Evolutionary conservation across 1,139 yeast genomes (phyloP), one percentile per base, ranked within the genome.

Genomic region (Yamadazyma epiphylla): DNA sequence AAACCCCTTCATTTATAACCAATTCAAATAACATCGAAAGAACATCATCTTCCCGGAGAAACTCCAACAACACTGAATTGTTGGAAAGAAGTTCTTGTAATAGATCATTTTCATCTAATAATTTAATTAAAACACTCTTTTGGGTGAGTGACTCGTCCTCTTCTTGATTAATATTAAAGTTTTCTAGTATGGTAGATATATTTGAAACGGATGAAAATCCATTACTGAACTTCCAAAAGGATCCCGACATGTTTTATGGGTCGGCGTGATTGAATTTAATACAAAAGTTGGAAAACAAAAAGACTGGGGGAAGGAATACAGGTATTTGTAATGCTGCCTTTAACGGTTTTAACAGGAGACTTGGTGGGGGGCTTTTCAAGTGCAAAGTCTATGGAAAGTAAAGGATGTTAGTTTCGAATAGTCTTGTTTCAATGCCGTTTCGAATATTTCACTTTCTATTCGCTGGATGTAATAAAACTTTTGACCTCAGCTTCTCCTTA

Each of bases 211-310:
- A 77, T 30, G 88, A 76, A 55, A 84, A 84, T 41, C 87, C 91
- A 55, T 81, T 84, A 34, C 89, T 86, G 58, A 86, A 84, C 56
- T 86, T 82, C 97, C 97, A 89, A 58, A 88, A 89, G 26, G 91
- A 75, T 20, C 85, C 83, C 3, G 89, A 80, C 91, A 81, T 81
- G n/a, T 22, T 8, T 8, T 13, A 17, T 17, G n/a, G n/a, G n/a
- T n/a, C n/a, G n/a, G n/a, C n/a, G n/a, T n/a, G n/a, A 20, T 12
- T 20, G 13, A 21, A 21, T 22, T 7, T 22, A 11, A 13, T 16
- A 15, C 13, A 13, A 15, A 22, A 13, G 8, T 13, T 11, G 5
- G 6, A 13, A 13, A 22, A 22, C 9, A 7, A 15, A 26, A 14
- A 28, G 6, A 13, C 15, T 25, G 15, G 20, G 16, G 16, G 15